Conservation (phyloP, 2,329 filamentous ascomycete genomes). For the Tympanopsis confertula region DNA sequence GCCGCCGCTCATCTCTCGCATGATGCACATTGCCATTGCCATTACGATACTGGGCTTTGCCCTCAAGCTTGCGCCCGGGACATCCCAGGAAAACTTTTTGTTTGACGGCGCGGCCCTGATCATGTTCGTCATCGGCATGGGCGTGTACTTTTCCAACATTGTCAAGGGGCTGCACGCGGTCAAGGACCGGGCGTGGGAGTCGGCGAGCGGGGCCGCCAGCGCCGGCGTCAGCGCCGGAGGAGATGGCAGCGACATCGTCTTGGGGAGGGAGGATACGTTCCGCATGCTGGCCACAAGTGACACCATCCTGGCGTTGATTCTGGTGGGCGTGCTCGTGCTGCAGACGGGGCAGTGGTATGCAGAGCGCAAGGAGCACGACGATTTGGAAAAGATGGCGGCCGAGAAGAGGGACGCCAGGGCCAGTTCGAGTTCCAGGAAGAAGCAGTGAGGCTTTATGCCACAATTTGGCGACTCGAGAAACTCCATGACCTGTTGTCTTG, state of each 20-base stretch:
- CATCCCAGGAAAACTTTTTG: constrained; percentile 85
- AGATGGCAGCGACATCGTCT: background rate
- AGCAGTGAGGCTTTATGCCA: background rate
- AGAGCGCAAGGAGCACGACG: background rate
- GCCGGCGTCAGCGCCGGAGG: constrained; percentile 3
- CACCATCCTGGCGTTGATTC: background rate
- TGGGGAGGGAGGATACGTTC: background rate
- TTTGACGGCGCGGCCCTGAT: constrained; percentile 79
- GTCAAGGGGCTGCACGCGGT: constrained; percentile 86
- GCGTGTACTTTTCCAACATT: constrained; percentile 92
- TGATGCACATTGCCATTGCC: constrained; percentile 85
- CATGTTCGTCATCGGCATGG: constrained; percentile 74
- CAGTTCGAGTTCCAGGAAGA: background rate
- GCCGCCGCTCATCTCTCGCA: constrained; percentile 80
- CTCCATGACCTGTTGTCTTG: no score
- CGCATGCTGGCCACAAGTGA: background rate
- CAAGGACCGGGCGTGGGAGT: constrained; percentile 52
- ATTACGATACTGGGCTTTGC: constrained; percentile 81
- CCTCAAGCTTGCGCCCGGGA: constrained; percentile 77
- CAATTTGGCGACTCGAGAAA: no score
- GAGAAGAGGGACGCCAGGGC: background rate
- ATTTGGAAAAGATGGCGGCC: background rate
- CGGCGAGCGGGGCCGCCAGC: constrained; percentile 3
- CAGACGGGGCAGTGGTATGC: background rate
- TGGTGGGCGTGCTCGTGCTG: background rate